Evolutionary conservation across 371 early-diverging fungal species (phyloP).

Genomic region (Quaeritorhiza haematococci): DNA sequence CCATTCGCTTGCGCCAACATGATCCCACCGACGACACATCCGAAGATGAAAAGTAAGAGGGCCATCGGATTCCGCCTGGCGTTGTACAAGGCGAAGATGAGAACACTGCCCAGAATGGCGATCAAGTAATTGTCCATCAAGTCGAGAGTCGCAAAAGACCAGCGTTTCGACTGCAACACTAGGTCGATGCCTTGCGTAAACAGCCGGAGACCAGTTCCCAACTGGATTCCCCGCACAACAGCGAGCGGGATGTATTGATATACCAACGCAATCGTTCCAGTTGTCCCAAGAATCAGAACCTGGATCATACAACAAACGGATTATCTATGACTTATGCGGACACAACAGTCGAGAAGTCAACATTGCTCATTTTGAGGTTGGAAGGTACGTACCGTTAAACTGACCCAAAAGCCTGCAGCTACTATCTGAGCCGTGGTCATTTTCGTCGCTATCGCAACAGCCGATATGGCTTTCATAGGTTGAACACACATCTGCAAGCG

Average conservation of each 20-base stretch:
- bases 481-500: slow-evolving; percentile 30
- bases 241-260: slow-evolving; percentile 68
- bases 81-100: slow-evolving; percentile 65
- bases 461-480: slow-evolving; percentile 67
- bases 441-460: slow-evolving; percentile 68
- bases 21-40: slow-evolving; percentile 44
- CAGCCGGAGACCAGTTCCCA: slow-evolving; percentile 77
- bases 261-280: slow-evolving; percentile 67
- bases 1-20: neutral
- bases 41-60: slow-evolving; percentile 67
- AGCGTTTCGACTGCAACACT: slow-evolving; percentile 15
- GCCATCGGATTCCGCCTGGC: slow-evolving; percentile 65
- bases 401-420: slow-evolving; percentile 73
- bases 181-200: slow-evolving; percentile 60
- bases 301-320: too few relatives aligned
- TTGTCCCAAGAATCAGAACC: slow-evolving; percentile 67
- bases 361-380: neutral
- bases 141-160: slow-evolving; percentile 24
- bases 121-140: slow-evolving; percentile 79
- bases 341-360: slow-evolving; percentile 16
- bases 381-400: slow-evolving; percentile 52
- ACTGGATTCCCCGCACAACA: slow-evolving; percentile 82
- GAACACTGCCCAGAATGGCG: slow-evolving; percentile 61
- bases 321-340: too few relatives aligned
- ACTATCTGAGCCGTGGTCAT: slow-evolving; percentile 68